Percentiles rank a stretch among this genome's conserved stretches.
phyloP scores from a whole-genome alignment of 257 asterid species.

The Lantana camara region DNA sequence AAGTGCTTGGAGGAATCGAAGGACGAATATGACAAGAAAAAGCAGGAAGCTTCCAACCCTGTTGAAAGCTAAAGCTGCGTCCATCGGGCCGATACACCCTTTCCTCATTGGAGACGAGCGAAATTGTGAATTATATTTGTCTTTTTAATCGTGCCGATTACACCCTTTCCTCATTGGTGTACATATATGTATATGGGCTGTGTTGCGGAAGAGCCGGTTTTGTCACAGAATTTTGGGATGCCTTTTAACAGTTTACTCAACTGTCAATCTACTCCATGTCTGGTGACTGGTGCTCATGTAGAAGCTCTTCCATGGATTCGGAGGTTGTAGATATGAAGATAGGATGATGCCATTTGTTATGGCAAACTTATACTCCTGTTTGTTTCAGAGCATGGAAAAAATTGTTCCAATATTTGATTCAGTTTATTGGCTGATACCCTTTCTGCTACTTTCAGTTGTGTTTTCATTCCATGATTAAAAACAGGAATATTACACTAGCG shows the following conservation, averaged over 20 bases:
- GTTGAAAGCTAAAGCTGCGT: background rate
- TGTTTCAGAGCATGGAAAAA: background rate
- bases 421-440: background rate
- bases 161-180: background rate
- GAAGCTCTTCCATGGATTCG: background rate
- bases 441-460: background rate
- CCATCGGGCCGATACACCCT: background rate
- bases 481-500: no score
- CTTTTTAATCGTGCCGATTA: background rate
- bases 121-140: background rate
- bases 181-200: background rate
- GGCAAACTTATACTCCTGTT: background rate
- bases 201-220: background rate
- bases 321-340: background rate
- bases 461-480: background rate
- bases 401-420: background rate
- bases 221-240: background rate
- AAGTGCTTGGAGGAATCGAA: slow-evolving; percentile 10
- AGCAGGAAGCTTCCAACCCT: background rate
- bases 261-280: background rate
- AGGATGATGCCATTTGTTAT: background rate
- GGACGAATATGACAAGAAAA: background rate
- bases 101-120: background rate
- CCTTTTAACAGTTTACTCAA: background rate
- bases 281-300: background rate